Conservation (phyloP, 139 green algal species). For the Pseudopediastrum boryanum region DNA sequence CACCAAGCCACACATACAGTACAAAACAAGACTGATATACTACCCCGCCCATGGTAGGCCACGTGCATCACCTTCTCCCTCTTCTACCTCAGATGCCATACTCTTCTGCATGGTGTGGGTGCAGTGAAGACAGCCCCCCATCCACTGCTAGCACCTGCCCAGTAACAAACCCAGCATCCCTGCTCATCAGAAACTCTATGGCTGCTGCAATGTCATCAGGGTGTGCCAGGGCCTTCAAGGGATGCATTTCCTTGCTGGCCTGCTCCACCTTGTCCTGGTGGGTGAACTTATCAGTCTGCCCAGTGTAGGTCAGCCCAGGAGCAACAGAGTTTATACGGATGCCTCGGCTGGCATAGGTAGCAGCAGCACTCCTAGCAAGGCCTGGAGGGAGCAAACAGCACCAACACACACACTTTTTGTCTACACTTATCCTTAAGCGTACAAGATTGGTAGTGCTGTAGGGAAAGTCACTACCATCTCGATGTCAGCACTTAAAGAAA, state of each 20-base stretch:
- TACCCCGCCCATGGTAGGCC: too few relatives aligned
- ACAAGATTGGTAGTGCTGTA: background rate
- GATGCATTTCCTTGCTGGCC: conserved; percentile 27
- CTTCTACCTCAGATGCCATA: conserved; percentile 38
- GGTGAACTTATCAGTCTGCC: conserved; percentile 29
- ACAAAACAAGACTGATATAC: too few relatives aligned
- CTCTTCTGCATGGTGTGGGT: conserved; percentile 24
- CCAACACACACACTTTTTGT: background rate
- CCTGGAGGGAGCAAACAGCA: background rate
- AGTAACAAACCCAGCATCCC: conserved; percentile 48
- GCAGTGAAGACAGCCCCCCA: conserved; percentile 36
- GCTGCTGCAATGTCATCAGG: conserved; percentile 60
- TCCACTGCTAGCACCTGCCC: conserved; percentile 43
- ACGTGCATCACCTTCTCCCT: too few relatives aligned
- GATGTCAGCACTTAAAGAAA: background rate
- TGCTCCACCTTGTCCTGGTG: background rate
- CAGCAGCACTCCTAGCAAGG: conserved; percentile 43
- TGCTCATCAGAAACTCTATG: conserved; percentile 74
- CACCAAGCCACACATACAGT: too few relatives aligned
- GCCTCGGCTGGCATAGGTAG: conserved; percentile 65
- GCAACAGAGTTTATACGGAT: conserved; percentile 77
- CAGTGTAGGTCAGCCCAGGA: conserved; percentile 59
- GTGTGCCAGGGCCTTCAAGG: conserved; percentile 21
- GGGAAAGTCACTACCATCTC: background rate
- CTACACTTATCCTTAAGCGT: background rate